Evolutionary conservation across 257 asterid genomes (phyloP), one percentile per base, ranked within the genome.

Genomic region (Gardenia jasminoides): DNA sequence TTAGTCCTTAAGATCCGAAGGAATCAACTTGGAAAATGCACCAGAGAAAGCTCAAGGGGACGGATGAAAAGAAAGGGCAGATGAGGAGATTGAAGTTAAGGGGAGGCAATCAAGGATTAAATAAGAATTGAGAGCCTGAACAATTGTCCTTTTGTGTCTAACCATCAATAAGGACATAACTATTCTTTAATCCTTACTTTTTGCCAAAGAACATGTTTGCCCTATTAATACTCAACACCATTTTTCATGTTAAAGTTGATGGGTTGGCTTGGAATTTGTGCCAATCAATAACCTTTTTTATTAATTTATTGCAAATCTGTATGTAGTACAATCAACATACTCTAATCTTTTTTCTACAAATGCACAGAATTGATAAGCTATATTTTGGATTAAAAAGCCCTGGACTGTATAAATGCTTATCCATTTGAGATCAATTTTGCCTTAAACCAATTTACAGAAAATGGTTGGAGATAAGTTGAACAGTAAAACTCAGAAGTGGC

Each of bases 71-170:
- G 65, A 31, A 71, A 30, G 68, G 74, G 71, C 78, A 71, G 74
- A 59, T 65, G 72, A 71, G 78, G 80, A 30, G 80, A 30, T 52
- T 74, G 22, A 43, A 64, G 82, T 5, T 6, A 50, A 50, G 10
- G 44, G 68, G 48, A 24, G 26, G 62, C 31, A 67, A 20, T 36
- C 4, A 36, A 36, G 79, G 83, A 78, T 88, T 62, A 80, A 84
- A 84, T 78, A 85, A 47, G 79, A 28, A 61, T 69, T 33, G 48
- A 74, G 44, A 66, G 41, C 41, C 20, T 44, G 19, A 67, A 48
- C 66, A 43, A 59, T 64, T 59, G 71, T 79, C 74, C 39, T 1
- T 50, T 64, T 61, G 52, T 86, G 82, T 54, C 72, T 87, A 85
- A 81, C 73, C 46, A 39, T 15, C 19, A 10, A 66, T 24, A 81